phyloP scores from a whole-genome alignment of 441 rosid genomes.

The Euphorbia schlechtendalii region DNA sequence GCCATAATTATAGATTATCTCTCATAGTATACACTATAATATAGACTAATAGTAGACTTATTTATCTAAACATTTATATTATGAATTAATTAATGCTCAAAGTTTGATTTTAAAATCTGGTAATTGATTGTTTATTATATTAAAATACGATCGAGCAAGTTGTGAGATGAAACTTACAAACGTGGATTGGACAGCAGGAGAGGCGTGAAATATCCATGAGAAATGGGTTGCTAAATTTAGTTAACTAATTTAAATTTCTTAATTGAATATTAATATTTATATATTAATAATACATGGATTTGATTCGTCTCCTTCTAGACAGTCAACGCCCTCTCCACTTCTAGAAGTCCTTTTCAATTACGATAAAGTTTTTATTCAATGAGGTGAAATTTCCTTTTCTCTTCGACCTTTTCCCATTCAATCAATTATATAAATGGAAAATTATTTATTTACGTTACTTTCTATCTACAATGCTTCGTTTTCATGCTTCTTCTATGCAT shows the following conservation, averaged over 20 bases:
- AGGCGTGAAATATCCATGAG: background rate
- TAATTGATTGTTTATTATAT: too few relatives aligned
- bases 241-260: background rate
- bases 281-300: background rate
- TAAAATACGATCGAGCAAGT: too few relatives aligned
- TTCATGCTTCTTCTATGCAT: background rate
- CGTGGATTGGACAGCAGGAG: background rate
- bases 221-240: background rate
- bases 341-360: background rate
- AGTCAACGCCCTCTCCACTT: background rate
- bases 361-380: background rate
- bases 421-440: too few relatives aligned
- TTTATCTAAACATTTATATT: too few relatives aligned
- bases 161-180: too few relatives aligned
- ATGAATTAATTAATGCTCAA: too few relatives aligned
- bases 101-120: too few relatives aligned
- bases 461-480: background rate
- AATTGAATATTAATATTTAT: background rate
- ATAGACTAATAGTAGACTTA: too few relatives aligned
- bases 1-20: too few relatives aligned
- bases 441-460: background rate
- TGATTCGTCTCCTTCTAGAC: background rate
- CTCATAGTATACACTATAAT: too few relatives aligned
- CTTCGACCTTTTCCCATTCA: background rate
- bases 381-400: background rate